phyloP scores from a whole-genome alignment of 257 asterid genomes.

The Petunia secreta region DNA sequence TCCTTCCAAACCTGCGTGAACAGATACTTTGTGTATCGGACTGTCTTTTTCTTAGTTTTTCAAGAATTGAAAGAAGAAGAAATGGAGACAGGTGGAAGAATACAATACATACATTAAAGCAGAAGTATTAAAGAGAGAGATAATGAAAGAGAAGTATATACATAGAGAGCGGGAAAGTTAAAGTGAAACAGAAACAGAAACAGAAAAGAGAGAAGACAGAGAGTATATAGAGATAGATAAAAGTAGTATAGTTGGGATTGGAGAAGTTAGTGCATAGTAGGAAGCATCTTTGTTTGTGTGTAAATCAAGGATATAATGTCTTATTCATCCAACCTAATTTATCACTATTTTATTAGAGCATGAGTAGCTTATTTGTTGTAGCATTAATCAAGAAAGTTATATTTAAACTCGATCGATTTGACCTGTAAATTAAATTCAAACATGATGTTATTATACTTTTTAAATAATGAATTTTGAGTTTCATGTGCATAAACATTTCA shows the following conservation, averaged over 20 bases:
- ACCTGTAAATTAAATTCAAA: too few relatives aligned
- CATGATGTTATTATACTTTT: too few relatives aligned
- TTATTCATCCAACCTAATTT: background rate
- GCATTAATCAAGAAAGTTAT: too few relatives aligned
- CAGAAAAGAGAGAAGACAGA: background rate
- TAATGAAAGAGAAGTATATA: background rate
- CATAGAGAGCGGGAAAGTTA: slow-evolving; percentile 34
- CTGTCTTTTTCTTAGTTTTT: too few relatives aligned
- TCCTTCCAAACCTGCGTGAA: slow-evolving; percentile 16
- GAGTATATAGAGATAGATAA: too few relatives aligned
- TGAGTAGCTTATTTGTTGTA: background rate
- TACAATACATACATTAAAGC: background rate
- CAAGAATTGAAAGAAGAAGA: background rate
- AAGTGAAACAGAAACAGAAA: slow-evolving; percentile 5
- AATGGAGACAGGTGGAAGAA: background rate
- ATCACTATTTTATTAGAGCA: background rate
- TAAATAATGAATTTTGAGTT: too few relatives aligned
- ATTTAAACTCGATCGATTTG: too few relatives aligned
- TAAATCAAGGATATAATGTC: background rate
- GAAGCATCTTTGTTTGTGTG: slow-evolving; percentile 25
- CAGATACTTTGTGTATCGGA: too few relatives aligned
- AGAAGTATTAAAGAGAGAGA: background rate
- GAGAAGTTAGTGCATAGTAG: background rate
- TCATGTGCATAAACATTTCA: too few relatives aligned
- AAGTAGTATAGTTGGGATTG: slow-evolving; percentile 7